These are phyloP conservation scores for Tulasnella calospora DNA, from an alignment of 768 basidiomycete genomes.

Conservation along the genomic window DNA sequence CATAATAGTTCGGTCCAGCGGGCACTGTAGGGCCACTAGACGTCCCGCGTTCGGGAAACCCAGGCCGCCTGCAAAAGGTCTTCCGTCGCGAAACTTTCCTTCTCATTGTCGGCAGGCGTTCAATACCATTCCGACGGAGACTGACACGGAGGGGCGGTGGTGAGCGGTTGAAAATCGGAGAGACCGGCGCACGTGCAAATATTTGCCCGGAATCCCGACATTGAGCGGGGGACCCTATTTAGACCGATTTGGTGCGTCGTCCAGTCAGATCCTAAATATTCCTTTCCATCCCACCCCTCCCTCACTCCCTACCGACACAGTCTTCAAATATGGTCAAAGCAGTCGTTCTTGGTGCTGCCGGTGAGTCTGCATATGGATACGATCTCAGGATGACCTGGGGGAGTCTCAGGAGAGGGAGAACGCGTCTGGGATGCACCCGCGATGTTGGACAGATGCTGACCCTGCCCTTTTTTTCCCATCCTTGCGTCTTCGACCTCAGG, in stretches of 20 bases:
- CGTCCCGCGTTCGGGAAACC: not conserved
- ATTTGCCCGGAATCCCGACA: constrained; percentile 4
- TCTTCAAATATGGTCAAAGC: constrained; percentile 59
- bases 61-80: not conserved
- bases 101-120: not conserved
- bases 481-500: constrained; percentile 43
- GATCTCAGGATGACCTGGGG: not conserved
- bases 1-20: too few species aligned
- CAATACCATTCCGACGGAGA: not conserved
- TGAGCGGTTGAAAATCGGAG: not conserved
- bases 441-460: not conserved
- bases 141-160: not conserved
- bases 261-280: constrained; percentile 13
- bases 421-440: not conserved
- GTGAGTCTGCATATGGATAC: constrained; percentile 40
- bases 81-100: not conserved
- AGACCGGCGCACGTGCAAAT: constrained; percentile 9
- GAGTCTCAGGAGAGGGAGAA: not conserved
- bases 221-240: not conserved
- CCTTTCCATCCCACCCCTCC: constrained; percentile 7
- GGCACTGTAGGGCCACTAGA: too few species aligned
- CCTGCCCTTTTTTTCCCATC: constrained; percentile 6
- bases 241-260: constrained; percentile 3
- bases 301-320: constrained; percentile 1
- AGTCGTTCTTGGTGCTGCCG: constrained; percentile 95